Evolutionary conservation across 2,329 filamentous ascomycete species (phyloP), one percentile per base, ranked within the genome.

Genomic region (Penicillium verrucosum): DNA sequence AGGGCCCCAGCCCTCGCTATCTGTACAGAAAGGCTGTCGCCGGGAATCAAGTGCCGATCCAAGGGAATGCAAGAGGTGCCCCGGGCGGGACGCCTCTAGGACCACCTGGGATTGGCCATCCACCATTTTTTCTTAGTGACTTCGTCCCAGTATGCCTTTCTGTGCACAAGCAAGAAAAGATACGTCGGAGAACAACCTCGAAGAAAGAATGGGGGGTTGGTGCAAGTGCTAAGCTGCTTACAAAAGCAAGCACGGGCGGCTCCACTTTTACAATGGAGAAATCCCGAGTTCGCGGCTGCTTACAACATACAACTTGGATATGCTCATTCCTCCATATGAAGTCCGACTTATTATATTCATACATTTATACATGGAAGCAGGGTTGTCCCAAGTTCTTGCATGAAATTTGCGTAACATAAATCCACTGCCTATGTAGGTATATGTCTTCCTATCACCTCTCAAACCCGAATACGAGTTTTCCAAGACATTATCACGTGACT

Each of bases 1-100:
- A 23, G 94, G 94, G 1, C 95, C 95, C 94, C 94, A 99, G 68
- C 94, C 95, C 76, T 97, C 93, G 53, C 82, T 80, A 76, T 96
- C 94, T 73, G 89, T 85, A 77, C 93, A 97, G 74, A 97, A 80
- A 56, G 90, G 86, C 72, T 95, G 89, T 57, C 64, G 65, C 42
- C 66, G 64, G 36, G 60, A 58, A 57, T 66, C 63, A 59, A 68
- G 68, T 59, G 63, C 60, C 55, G 65, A 65, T 54, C 58, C 60
- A 36, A 64, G 59, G 44, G 70, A 66, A 54, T 67, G 65, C 58
- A 58, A 60, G 54, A 66, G 60, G 34, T 63, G 62, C 63, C 68
- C 68, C 51, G 65, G 61, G 56, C 59, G 58, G 62, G 64, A 64
- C 53, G 62, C 66, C 60, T 70, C 71, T 52, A 73, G 68, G 59